Evolutionary conservation across 257 asterid genomes (phyloP), one percentile per base, ranked within the genome.

Genomic region (Lycium barbarum): DNA sequence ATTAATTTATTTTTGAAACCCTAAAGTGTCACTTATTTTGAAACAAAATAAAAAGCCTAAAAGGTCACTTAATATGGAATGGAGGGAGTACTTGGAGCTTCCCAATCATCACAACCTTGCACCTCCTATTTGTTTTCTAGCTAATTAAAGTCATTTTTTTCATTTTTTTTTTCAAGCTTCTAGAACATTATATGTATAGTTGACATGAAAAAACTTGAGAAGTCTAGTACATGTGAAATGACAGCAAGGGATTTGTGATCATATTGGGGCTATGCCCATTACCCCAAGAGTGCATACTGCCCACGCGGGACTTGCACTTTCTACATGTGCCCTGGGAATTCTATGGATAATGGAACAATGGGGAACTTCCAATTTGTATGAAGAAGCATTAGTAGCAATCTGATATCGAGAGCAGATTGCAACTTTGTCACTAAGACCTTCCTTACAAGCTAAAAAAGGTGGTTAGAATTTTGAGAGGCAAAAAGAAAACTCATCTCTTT

Each of bases 161-260:
- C 80, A 72, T 11, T 43, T 72, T 72, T n/a, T 1, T 43, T n/a
- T n/a, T n/a, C 57, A 18, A 6, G 10, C 10, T 36, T 43, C 38
- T 43, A 72, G 11, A 43, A 72, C 5, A 72, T 43, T 72, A 43
- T 72, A 72, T 43, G 36, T 6, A 45, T 18, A 43, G n/a, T 43
- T n/a, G 57, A 10, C 80, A 72, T 6, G 36, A 72, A 43, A 65
- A 67, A 67, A 67, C 43, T 26, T 26, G 72, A 26, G 6, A 5
- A 71, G 17, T 71, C 36, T 17, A 71, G 36, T 43, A 71, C 57
- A 71, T 71, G 35, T 40, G 36, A 71, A 18, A 55, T 18, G 57
- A 71, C 18, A 10, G 79, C 36, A 71, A 43, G 79, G 79, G 79
- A 43, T 71, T 71, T 71, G 35, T 71, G 79, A 43, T 43, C 36